These are phyloP conservation scores for Posidonia australis DNA, from an alignment of 106 monocot genomes.

Conservation along the genomic window DNA sequence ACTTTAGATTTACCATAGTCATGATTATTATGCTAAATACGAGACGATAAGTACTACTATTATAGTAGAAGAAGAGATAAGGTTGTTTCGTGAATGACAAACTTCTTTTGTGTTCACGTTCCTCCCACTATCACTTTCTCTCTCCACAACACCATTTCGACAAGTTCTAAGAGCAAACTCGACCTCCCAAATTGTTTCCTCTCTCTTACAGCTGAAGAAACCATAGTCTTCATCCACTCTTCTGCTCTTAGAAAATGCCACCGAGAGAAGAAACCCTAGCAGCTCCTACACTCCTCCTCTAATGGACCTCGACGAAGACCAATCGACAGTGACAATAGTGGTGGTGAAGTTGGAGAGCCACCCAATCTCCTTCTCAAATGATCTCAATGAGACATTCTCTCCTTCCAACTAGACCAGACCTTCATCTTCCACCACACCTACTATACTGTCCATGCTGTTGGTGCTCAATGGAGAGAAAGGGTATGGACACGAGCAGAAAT, in stretches of 20 bases:
- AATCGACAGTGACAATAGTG: neutral
- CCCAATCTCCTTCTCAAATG: slow-evolving; percentile 16
- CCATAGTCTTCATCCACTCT: neutral
- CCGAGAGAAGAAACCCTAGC: neutral
- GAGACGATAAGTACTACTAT: too few species aligned
- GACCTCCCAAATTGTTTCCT: neutral
- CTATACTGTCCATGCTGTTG: neutral
- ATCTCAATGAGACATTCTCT: slow-evolving; percentile 24
- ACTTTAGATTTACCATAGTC: too few species aligned
- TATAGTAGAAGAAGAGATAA: too few species aligned
- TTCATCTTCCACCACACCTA: neutral
- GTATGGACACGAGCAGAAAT: too few species aligned
- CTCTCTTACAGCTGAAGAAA: neutral
- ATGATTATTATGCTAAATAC: too few species aligned
- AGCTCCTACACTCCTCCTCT: neutral
- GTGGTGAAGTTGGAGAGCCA: slow-evolving; percentile 1
- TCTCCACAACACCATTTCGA: neutral
- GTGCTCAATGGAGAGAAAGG: slow-evolving; percentile 22
- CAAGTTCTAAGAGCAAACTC: neutral
- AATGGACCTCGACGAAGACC: slow-evolving; percentile 9
- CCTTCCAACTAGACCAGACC: slow-evolving; percentile 4
- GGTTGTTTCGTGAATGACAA: too few species aligned
- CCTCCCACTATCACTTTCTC: too few species aligned
- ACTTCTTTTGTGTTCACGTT: too few species aligned
- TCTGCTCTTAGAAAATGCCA: neutral